A percentile compares a stretch with the other conserved stretches of the same genome.
Evolutionary conservation across 345 rosid species (phyloP).

Genomic region (Aquilaria sinensis): DNA sequence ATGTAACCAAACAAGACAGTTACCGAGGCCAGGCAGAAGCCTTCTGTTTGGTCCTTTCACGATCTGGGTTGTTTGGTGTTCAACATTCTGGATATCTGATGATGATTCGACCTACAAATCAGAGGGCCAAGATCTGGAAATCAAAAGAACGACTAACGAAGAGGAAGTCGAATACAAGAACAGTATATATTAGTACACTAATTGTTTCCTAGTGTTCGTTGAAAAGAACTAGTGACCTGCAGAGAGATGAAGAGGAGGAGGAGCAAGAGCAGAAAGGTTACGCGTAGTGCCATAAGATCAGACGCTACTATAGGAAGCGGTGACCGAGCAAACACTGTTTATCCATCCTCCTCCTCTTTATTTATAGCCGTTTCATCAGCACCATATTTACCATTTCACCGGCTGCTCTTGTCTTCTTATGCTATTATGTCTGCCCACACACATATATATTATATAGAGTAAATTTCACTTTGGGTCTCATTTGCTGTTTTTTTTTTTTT

Average conservation of each 20-base stretch:
- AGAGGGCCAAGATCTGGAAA: background rate
- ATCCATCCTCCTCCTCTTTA: no score
- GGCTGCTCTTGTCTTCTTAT: no score
- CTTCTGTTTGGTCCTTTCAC: conserved; percentile 38
- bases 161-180: no score
- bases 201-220: no score
- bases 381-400: no score
- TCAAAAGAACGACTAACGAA: background rate
- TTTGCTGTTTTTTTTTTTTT: no score
- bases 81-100: conserved; percentile 23
- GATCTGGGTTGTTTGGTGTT: conserved; percentile 12
- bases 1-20: background rate
- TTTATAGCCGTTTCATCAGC: no score
- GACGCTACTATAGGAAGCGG: background rate
- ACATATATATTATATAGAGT: no score
- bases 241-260: conserved; percentile 25
- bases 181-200: no score
- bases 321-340: no score
- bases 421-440: no score
- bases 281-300: conserved; percentile 14
- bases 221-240: background rate
- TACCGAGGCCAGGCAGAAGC: conserved; percentile 36
- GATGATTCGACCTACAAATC: conserved; percentile 27
- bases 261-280: conserved; percentile 18
- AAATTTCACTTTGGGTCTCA: no score